Evolutionary conservation across 441 rosid genomes (phyloP).

Genomic region (Erysimum pusillum): DNA sequence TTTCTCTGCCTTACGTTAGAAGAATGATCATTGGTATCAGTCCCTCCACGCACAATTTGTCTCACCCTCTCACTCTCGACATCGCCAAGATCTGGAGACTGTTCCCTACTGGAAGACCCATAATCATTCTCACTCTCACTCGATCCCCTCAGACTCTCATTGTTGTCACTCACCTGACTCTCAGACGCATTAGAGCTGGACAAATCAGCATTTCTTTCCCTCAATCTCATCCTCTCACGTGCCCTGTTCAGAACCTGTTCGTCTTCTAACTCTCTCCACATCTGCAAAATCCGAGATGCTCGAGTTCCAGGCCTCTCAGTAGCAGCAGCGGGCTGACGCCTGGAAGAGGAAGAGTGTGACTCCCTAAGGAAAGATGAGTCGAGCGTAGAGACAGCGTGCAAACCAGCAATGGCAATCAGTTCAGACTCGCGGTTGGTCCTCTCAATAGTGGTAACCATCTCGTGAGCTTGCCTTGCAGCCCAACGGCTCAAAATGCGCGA

Average conservation of each 20-base stretch:
- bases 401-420: not conserved
- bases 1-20: not conserved
- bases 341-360: not conserved
- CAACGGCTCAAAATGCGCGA: not conserved
- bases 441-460: conserved; percentile 1
- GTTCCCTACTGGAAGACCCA: conserved; percentile 41
- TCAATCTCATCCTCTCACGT: not conserved
- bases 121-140: not conserved
- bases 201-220: not conserved
- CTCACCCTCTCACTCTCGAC: not conserved
- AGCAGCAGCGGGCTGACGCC: conserved; percentile 19
- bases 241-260: not conserved
- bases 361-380: conserved; percentile 9
- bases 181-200: not conserved
- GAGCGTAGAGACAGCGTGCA: not conserved
- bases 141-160: not conserved
- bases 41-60: not conserved
- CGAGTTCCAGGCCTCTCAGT: not conserved
- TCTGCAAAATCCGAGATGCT: not conserved
- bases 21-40: not conserved
- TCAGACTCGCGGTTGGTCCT: not conserved
- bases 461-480: conserved; percentile 9
- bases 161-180: conserved; percentile 6
- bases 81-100: not conserved
- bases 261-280: conserved; percentile 4